phyloP scores from a whole-genome alignment of 2,329 filamentous ascomycete species.

The Didymella lethalis region DNA sequence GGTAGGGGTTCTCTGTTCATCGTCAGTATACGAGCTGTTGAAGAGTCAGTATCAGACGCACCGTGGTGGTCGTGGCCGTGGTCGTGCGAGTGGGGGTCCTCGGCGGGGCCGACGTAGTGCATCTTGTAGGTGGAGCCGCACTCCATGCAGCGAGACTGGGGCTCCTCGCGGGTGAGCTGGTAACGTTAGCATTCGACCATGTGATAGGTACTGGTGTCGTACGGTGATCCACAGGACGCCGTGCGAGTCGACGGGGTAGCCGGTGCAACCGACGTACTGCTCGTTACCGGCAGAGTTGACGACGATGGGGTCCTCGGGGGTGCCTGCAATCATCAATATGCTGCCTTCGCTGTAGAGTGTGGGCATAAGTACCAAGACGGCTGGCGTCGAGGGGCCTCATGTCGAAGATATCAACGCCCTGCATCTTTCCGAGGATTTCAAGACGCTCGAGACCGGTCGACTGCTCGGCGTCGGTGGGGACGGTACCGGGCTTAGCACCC shows the following conservation, averaged over 20 bases:
- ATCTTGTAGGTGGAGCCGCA: slow-evolving; percentile 98
- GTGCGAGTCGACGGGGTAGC: slow-evolving; percentile 91
- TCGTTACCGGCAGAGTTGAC: slow-evolving; percentile 94
- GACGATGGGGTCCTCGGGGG: slow-evolving; percentile 82
- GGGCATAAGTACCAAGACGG: slow-evolving; percentile 71
- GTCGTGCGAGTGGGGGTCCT: slow-evolving; percentile 72
- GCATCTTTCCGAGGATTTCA: slow-evolving; percentile 99
- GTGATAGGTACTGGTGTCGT: slow-evolving; percentile 51
- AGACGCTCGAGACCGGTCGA: slow-evolving; percentile 97
- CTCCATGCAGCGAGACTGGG: slow-evolving; percentile 93
- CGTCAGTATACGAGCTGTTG: slow-evolving; percentile 1
- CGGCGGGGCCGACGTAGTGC: slow-evolving; percentile 88
- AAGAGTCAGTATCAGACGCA: slow-evolving; percentile 11
- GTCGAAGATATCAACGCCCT: slow-evolving; percentile 97
- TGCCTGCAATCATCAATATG: slow-evolving; percentile 64
- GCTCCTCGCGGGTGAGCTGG: slow-evolving; percentile 85
- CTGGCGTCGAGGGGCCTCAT: slow-evolving; percentile 95
- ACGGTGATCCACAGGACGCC: slow-evolving; percentile 88
- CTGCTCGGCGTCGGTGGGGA: slow-evolving; percentile 95
- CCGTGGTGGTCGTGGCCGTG: slow-evolving; percentile 53
- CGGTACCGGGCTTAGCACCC: slow-evolving; percentile 80
- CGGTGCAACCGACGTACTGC: slow-evolving; percentile 97
- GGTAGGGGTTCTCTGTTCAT: slow-evolving; percentile 59
- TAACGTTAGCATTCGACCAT: slow-evolving; percentile 11
- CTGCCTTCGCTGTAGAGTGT: too few relatives aligned